phyloP scores from a whole-genome alignment of 495 filamentous ascomycete genomes.

The Lophiotrema nucula region DNA sequence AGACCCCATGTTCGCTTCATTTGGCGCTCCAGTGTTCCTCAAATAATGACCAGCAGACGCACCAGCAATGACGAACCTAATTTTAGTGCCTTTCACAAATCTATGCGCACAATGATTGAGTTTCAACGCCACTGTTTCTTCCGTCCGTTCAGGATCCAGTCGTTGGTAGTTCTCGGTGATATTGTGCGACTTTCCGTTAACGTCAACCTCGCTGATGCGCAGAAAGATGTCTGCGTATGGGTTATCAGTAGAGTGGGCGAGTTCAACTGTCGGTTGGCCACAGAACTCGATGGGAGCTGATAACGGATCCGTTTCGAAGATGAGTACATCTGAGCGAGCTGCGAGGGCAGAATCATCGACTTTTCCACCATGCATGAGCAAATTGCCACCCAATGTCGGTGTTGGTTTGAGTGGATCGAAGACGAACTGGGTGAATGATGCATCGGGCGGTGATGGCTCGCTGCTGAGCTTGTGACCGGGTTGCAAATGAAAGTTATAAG shows the following conservation, averaged over 20 bases:
- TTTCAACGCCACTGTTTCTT: background rate
- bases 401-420: background rate
- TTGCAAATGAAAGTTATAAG: background rate
- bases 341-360: background rate
- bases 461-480: background rate
- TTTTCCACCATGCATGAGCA: background rate
- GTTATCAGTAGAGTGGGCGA: conserved; percentile 2
- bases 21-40: background rate
- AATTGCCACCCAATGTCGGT: background rate
- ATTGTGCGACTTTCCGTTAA: conserved; percentile 2
- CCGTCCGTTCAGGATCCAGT: background rate
- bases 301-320: conserved; percentile 1
- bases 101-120: conserved; percentile 2
- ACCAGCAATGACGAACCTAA: conserved; percentile 3
- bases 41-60: background rate
- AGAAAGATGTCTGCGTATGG: conserved; percentile 7
- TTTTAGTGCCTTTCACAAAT: background rate
- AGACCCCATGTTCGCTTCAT: background rate
- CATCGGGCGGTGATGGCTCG: background rate
- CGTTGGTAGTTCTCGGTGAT: background rate
- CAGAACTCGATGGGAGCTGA: background rate
- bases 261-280: background rate
- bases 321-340: conserved; percentile 3
- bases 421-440: background rate
- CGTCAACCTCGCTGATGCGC: conserved; percentile 10